Base-by-base conservation (phyloP, 352 stramenopile species). In the Pythium periplocum region DNA sequence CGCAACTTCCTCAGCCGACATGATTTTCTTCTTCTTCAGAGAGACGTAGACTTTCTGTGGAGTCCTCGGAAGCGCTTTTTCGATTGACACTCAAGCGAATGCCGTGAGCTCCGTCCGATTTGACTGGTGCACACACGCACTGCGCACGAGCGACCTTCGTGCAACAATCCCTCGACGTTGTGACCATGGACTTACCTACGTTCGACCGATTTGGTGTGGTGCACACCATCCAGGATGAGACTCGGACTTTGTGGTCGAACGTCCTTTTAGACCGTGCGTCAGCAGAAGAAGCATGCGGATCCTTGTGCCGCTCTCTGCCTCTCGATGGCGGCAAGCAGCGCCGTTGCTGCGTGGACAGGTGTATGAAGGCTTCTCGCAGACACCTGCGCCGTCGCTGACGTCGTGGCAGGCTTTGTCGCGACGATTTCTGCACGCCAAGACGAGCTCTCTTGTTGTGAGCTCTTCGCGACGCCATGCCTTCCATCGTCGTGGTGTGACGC, bases 1-100 rank as follows among this genome's bases (percentile, higher is more conserved):
- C 59, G 96, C 89, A 84, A 93, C 91, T 88, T 97, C 87, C 84
- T 95, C 85, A 83, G 85, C 85, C 85, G 82, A 93, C 82, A 92
- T 92, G 69, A 76, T 91, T 59, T 45, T 66, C 35, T 66, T 72
- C 62, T 74, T 66, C 55, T 52, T 17, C 51, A 66, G 59, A 65
- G 42, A 39, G 47, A 52, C 51, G 43, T 51, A 60, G 53, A 62
- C 48, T 60, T 68, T 50, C 54, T 48, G 54, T 65, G 71, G 66
- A 72, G 66, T 86, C 73, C 75, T 86, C 71, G 62, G 75, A 86
- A 79, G 63, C 66, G 55, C 63, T 70, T 72, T 59, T 66, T 68
- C 52, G 45, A 44, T 59, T 26, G 17, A 26, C 17, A 26, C 17
- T 26, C 17, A 26, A 26, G 38, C 12, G 38, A 42, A 42, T 42